These are phyloP conservation scores for Termitomyces eurrhizus DNA, from an alignment of 768 basidiomycete species.

Conservation along the genomic window DNA sequence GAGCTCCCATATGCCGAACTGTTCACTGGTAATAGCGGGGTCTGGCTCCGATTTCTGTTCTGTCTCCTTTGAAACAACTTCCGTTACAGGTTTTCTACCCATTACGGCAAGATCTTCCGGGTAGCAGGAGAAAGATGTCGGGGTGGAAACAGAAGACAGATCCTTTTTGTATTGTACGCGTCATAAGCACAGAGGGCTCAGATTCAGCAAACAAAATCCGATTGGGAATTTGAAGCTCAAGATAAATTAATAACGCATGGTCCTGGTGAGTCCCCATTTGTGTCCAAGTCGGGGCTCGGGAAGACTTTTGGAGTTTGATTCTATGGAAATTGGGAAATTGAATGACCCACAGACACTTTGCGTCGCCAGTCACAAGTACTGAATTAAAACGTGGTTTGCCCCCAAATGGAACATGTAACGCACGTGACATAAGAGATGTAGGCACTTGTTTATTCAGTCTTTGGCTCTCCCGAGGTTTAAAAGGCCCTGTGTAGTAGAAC, in stretches of 20 bases:
- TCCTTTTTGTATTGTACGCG: neutral
- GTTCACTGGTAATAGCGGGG: conserved; percentile 14
- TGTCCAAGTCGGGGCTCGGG: neutral
- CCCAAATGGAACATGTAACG: too few relatives aligned
- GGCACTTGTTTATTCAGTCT: too few relatives aligned
- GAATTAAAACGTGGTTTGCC: too few relatives aligned
- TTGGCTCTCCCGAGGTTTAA: too few relatives aligned
- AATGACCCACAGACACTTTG: too few relatives aligned
- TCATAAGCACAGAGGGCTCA: neutral
- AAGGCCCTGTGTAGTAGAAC: too few relatives aligned
- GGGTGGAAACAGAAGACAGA: neutral
- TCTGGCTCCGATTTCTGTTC: neutral
- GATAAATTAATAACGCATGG: neutral
- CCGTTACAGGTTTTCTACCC: neutral
- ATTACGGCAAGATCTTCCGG: neutral
- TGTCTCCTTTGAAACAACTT: neutral
- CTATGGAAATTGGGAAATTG: too few relatives aligned
- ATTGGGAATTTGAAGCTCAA: neutral
- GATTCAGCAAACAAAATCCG: neutral
- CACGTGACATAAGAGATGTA: too few relatives aligned
- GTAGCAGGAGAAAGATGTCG: neutral
- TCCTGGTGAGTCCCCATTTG: neutral
- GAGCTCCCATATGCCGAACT: conserved; percentile 19
- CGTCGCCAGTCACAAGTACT: too few relatives aligned
- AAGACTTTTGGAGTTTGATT: neutral